Conservation (phyloP, 2,329 filamentous ascomycete species). For the Fusarium incarnatum region DNA sequence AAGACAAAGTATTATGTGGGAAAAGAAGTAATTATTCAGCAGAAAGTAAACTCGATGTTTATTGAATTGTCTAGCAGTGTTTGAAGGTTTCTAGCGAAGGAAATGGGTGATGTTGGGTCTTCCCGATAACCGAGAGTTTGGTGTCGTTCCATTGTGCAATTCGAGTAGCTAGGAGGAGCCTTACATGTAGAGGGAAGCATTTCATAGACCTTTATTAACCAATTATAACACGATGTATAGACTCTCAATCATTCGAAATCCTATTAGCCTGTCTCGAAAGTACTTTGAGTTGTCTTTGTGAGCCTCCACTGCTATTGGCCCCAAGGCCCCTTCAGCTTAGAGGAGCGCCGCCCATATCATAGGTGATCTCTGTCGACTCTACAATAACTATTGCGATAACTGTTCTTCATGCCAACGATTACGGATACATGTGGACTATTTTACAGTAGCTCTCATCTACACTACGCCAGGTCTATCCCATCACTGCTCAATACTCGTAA, state of each 20-base stretch:
- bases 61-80: background rate
- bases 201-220: background rate
- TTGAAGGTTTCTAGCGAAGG: no score
- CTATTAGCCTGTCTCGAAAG: background rate
- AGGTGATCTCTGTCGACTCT: background rate
- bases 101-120: background rate
- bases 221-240: background rate
- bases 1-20: background rate
- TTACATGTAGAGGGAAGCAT: background rate
- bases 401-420: background rate
- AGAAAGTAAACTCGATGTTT: background rate
- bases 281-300: background rate
- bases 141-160: slow-evolving; percentile 7
- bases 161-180: background rate
- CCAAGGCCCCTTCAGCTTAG: background rate
- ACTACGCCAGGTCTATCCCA: background rate
- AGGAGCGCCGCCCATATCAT: no score
- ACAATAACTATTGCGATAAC: background rate
- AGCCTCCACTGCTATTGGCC: background rate
- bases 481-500: background rate
- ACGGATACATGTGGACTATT: background rate
- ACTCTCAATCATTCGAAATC: background rate
- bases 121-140: slow-evolving; percentile 27
- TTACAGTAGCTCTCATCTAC: no score
- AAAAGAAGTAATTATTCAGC: background rate